Evolutionary conservation across 108 stramenopile genomes (phyloP).

Genomic region (Ochromonas danica): DNA sequence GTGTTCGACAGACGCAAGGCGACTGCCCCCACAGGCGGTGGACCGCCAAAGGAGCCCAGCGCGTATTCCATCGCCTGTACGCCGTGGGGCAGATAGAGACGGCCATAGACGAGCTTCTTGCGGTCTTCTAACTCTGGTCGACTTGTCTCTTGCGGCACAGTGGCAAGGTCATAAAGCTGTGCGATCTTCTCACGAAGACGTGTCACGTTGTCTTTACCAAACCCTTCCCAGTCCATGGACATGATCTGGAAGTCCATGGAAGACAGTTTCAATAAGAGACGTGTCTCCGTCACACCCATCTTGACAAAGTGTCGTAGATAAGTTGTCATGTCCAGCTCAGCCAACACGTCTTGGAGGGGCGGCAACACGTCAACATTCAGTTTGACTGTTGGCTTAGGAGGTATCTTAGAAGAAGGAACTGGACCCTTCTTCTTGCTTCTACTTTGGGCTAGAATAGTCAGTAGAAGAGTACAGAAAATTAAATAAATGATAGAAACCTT

Average conservation of each 20-base stretch:
- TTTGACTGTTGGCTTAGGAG: neutral
- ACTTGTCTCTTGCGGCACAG: neutral
- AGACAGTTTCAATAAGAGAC: neutral
- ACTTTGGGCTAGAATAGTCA: too few species aligned
- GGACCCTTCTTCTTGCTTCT: too few species aligned
- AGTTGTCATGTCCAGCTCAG: neutral
- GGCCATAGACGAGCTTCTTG: neutral
- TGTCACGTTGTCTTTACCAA: neutral
- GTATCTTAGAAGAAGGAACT: too few species aligned
- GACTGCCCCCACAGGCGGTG: neutral
- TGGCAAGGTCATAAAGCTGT: neutral
- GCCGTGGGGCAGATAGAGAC: neutral
- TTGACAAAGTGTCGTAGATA: neutral
- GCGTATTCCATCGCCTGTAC: conserved; percentile 16
- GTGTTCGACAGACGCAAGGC: neutral
- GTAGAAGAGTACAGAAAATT: too few species aligned
- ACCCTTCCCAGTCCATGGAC: conserved; percentile 27
- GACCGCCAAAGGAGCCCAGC: conserved; percentile 19
- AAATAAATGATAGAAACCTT: too few species aligned
- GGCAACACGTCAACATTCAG: conserved; percentile 27
- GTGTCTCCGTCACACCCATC: conserved; percentile 33
- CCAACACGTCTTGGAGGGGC: conserved; percentile 5
- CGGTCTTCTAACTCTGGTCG: neutral
- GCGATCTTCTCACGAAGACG: neutral
- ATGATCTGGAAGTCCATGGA: conserved; percentile 30